phyloP scores from a whole-genome alignment of 2,329 filamentous ascomycete species.

The Sclerotiophoma versabilis region DNA sequence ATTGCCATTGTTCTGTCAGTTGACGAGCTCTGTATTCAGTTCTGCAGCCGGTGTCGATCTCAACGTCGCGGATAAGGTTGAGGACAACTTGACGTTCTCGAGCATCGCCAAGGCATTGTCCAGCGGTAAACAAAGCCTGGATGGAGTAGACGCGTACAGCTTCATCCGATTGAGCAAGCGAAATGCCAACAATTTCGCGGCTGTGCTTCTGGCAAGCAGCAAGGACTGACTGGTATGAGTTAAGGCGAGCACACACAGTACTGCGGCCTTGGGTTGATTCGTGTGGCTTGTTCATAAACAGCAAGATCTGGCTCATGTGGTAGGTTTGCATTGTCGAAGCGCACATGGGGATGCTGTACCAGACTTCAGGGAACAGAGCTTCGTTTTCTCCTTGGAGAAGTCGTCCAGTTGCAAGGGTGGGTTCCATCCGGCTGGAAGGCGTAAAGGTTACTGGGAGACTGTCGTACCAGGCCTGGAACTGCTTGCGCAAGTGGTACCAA shows the following conservation, averaged over 20 bases:
- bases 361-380: slow-evolving; percentile 62
- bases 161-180: slow-evolving; percentile 62
- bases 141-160: slow-evolving; percentile 65
- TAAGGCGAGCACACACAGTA: slow-evolving; percentile 62
- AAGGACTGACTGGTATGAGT: slow-evolving; percentile 64
- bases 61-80: slow-evolving; percentile 63
- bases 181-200: slow-evolving; percentile 68
- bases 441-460: slow-evolving; percentile 67
- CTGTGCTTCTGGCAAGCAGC: slow-evolving; percentile 64
- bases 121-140: slow-evolving; percentile 68
- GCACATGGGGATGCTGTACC: slow-evolving; percentile 70
- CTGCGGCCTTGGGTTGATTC: slow-evolving; percentile 61
- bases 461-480: slow-evolving; percentile 66
- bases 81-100: slow-evolving; percentile 64
- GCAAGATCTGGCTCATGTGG: slow-evolving; percentile 68
- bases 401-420: slow-evolving; percentile 34
- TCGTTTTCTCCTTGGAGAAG: slow-evolving; percentile 40
- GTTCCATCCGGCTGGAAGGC: slow-evolving; percentile 60
- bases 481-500: slow-evolving; percentile 63
- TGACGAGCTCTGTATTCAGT: slow-evolving; percentile 67
- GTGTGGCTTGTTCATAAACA: slow-evolving; percentile 66
- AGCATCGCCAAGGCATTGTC: slow-evolving; percentile 64
- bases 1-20: slow-evolving; percentile 58
- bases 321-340: slow-evolving; percentile 71
- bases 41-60: slow-evolving; percentile 69